Base-by-base conservation (phyloP, 208 protist species). In the Trypanosoma brucei region DNA sequence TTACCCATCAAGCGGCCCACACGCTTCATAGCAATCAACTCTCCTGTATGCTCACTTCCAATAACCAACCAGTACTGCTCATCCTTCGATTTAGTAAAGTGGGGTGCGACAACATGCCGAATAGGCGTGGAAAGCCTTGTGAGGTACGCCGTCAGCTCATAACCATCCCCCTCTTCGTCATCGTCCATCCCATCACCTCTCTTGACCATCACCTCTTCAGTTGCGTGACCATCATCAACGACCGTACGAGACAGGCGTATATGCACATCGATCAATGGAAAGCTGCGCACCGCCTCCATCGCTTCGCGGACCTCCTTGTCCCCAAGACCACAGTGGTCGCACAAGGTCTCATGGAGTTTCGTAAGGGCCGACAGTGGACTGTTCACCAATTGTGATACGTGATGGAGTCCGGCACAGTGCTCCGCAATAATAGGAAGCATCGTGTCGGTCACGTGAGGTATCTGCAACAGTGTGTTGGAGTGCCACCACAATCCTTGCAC, bases 1-100 rank as follows among this genome's bases (percentile, higher is more conserved):
- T 74, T 70, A 30, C 34, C 8, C 22, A 8, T 37, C 38, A 96
- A 65, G 0, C 87, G 79, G 42, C 86, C 83, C 14, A 97, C 62
- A 13, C 95, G 87, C 76, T 97, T 97, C 68, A 98, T 63, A 0
- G 95, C 95, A 3, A 97, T 77, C 3, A 98, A 75, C 80, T 97
- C 92, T 30, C 93, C 88, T 0, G 76, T 94, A 13, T 59, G 54
- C 59, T 91, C 79, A 66, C 95, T 73, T 7, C 88, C 91, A 5
- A 97, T 45, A 7, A 92, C 82, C 0, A 97, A 48, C 92, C 92
- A 98, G 69, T 91, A 97, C 64, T 96, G 91, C 71, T 96, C 94
- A 55, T 92, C 85, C 68, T 96, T 94, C 0, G 87, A 53, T 68
- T 97, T 97, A 0, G 89, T 80, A 68, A 96, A 98, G 42, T 59